Evolutionary conservation across 495 filamentous ascomycete genomes (phyloP).

Genomic region (Articulospora tetracladia): DNA sequence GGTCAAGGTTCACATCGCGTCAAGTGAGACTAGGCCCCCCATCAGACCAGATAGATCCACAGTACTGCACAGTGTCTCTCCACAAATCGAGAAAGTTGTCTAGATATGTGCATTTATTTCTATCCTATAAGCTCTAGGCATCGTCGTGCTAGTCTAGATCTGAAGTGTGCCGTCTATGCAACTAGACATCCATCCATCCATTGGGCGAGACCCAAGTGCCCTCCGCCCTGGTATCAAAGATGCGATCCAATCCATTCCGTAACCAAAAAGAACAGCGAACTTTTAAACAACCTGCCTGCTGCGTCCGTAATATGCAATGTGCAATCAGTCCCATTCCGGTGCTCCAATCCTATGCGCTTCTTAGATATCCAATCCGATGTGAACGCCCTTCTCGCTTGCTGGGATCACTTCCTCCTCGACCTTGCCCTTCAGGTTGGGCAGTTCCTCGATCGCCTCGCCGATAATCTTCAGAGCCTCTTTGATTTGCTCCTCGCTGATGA

Average conservation of each 20-base stretch:
- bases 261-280: neutral
- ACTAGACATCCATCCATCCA: neutral
- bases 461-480: constrained; percentile 70
- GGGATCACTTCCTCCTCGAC: constrained; percentile 20
- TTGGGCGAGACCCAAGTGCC: neutral
- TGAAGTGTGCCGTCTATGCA: neutral
- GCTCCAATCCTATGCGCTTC: too few relatives aligned
- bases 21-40: too few relatives aligned
- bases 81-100: too few relatives aligned
- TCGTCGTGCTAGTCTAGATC: neutral
- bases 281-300: neutral
- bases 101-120: neutral
- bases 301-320: neutral
- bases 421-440: constrained; percentile 36
- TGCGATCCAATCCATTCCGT: neutral
- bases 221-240: neutral
- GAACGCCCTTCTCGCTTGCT: constrained; percentile 19
- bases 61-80: too few relatives aligned
- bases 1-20: too few relatives aligned
- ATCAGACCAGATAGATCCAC: too few relatives aligned
- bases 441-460: constrained; percentile 66
- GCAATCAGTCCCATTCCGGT: neutral
- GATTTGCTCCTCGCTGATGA: constrained; percentile 85
- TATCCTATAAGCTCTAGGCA: neutral
- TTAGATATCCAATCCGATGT: constrained; percentile 15